A percentile compares a stretch with the other conserved stretches of the same genome.
Conservation (phyloP, 306 rosid species). For the Cotoneaster glaucophyllus region DNA sequence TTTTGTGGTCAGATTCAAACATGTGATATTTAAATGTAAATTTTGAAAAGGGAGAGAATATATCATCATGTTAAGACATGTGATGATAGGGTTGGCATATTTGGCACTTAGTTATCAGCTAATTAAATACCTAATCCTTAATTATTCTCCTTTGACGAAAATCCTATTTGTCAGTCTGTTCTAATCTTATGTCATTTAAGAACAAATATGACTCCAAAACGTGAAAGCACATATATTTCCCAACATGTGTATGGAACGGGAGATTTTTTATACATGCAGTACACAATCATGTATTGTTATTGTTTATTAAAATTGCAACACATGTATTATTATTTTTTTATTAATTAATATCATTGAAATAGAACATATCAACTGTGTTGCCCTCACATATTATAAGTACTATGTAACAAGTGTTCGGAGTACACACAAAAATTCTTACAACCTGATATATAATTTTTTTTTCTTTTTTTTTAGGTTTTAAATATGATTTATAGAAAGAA, state of each 20-base stretch:
- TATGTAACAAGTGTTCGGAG: neutral
- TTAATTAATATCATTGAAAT: neutral
- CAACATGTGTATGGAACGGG: neutral
- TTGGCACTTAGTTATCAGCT: constrained; percentile 33
- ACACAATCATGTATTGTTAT: no score
- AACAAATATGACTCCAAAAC: neutral
- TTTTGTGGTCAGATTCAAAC: neutral
- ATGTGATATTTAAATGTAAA: neutral
- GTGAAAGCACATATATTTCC: neutral
- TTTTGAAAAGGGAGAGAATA: neutral
- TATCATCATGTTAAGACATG: constrained; percentile 1
- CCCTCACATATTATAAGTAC: neutral
- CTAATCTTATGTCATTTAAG: neutral
- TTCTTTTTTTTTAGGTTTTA: neutral
- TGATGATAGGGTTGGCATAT: constrained; percentile 9
- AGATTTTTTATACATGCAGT: no score
- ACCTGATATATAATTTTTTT: neutral
- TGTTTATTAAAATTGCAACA: neutral
- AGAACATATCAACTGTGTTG: neutral
- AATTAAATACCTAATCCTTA: neutral
- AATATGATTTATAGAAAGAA: neutral
- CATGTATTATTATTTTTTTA: neutral
- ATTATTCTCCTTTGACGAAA: neutral
- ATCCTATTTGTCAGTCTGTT: neutral
- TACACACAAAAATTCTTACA: neutral